phyloP scores from a whole-genome alignment of 257 asterid genomes.

The Solanum ossicruentum region DNA sequence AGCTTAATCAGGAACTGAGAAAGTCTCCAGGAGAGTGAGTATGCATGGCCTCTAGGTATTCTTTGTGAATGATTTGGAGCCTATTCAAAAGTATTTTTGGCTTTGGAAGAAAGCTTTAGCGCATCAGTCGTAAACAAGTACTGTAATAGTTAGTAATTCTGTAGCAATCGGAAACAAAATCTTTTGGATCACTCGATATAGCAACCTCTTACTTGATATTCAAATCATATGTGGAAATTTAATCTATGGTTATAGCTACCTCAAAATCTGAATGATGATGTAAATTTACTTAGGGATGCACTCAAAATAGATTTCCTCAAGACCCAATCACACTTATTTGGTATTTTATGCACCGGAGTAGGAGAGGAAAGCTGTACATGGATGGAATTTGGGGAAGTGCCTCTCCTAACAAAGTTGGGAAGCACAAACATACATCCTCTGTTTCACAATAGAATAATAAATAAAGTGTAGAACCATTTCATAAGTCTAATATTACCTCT shows the following conservation, averaged over 20 bases:
- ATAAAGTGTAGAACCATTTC: background rate
- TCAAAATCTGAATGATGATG: background rate
- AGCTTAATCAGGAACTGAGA: background rate
- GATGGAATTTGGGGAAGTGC: background rate
- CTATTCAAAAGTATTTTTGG: background rate
- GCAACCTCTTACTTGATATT: background rate
- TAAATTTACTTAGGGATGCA: background rate
- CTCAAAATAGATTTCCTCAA: background rate
- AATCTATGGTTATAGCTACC: background rate
- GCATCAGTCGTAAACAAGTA: background rate
- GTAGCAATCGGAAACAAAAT: background rate
- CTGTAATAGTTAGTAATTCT: background rate
- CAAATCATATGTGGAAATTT: background rate
- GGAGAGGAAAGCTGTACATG: background rate
- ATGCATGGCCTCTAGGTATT: background rate
- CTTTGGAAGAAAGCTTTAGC: background rate
- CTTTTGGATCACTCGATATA: background rate
- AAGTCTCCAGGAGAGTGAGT: background rate
- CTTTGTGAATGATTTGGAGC: background rate
- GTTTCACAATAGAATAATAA: background rate
- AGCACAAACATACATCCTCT: background rate
- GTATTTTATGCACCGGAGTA: background rate
- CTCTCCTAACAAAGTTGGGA: background rate
- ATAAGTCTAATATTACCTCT: background rate
- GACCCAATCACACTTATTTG: background rate